Conservation (phyloP, 2,329 filamentous ascomycete genomes). For the Domatiomyces globalis region DNA sequence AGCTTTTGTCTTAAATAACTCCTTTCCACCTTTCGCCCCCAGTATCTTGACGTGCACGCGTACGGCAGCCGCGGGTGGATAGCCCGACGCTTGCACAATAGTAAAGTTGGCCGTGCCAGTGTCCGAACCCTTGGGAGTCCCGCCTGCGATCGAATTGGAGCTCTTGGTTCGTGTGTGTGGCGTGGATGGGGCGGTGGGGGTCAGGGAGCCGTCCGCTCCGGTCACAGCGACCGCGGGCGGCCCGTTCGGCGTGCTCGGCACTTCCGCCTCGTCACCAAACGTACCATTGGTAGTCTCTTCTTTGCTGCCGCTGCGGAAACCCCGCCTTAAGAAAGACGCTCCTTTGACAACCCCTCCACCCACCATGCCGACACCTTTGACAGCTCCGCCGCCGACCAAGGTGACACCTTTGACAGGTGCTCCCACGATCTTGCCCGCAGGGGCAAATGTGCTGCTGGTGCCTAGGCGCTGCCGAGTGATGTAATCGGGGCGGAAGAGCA, state of each 20-base stretch:
- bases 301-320: slow-evolving; percentile 43
- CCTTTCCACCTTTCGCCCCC: slow-evolving; percentile 52
- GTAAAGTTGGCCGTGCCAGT: slow-evolving; percentile 67
- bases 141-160: slow-evolving; percentile 39
- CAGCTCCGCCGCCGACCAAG: slow-evolving; percentile 66
- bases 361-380: slow-evolving; percentile 67
- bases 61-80: slow-evolving; percentile 61
- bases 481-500: slow-evolving; percentile 88
- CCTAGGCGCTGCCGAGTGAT: slow-evolving; percentile 76
- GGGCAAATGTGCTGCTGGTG: slow-evolving; percentile 67
- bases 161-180: slow-evolving; percentile 35
- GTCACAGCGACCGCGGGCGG: slow-evolving; percentile 28
- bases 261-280: slow-evolving; percentile 3
- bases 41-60: slow-evolving; percentile 59
- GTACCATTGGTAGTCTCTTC: slow-evolving; percentile 8
- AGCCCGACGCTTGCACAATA: slow-evolving; percentile 64
- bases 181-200: slow-evolving; percentile 11
- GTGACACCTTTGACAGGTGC: slow-evolving; percentile 89
- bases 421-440: slow-evolving; percentile 79
- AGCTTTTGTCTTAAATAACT: slow-evolving; percentile 83
- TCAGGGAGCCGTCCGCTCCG: slow-evolving; percentile 7
- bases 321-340: slow-evolving; percentile 77
- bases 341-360: slow-evolving; percentile 78
- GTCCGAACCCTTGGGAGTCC: slow-evolving; percentile 38
- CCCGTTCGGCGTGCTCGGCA: slow-evolving; percentile 10